Base-by-base conservation (phyloP, 2,329 filamentous ascomycete genomes). In the Apiospora saccharicola region DNA sequence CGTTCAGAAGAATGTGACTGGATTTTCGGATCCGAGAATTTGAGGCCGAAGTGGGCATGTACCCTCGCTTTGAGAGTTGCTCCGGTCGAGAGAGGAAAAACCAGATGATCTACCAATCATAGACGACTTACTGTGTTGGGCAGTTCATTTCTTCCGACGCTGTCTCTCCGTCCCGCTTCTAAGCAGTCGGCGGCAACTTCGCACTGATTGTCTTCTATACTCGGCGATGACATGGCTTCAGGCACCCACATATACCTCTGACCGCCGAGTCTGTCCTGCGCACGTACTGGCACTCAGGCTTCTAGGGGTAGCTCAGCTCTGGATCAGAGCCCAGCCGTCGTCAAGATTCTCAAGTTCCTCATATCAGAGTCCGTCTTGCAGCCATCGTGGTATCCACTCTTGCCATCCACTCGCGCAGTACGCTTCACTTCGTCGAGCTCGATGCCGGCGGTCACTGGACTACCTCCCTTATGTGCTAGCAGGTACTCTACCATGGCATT, bases 351-450 rank as follows among this genome's bases (percentile, higher is more conserved):
- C 44, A 72, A 78, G 53, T 85, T 84, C 19, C 76, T 75, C 67
- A 77, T 79, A 34, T 91, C 92, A 82, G 83, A 71, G 83, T 83
- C 16, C 92, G 92, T 79, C 79, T 90, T 6, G 77, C 76, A n/a
- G 88, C 87, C 14, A 83, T 92, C 24, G 79, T 82, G 0, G 79
- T 92, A 2, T 86, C 90, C 2, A 91, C 90, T n/a, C 70, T 92
- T 16, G 87, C 86, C 75, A 90, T 94, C 77, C 88, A 93, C 74
- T 88, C 89, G 76, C 85, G 92, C 12, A 90, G 88, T 75, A 87
- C 90, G 57, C 94, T 90, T 80, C 87, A 92, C 71, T 88, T 92
- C 30, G 89, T 88, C 0, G 91, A 94, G 85, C 81, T 94, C 74
- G 88, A 86, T 74, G 84, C 88, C 70, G 92, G 37, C 37, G 37